phyloP scores from a whole-genome alignment of 2,329 filamentous ascomycete species.

The Fusarium torulosum region DNA sequence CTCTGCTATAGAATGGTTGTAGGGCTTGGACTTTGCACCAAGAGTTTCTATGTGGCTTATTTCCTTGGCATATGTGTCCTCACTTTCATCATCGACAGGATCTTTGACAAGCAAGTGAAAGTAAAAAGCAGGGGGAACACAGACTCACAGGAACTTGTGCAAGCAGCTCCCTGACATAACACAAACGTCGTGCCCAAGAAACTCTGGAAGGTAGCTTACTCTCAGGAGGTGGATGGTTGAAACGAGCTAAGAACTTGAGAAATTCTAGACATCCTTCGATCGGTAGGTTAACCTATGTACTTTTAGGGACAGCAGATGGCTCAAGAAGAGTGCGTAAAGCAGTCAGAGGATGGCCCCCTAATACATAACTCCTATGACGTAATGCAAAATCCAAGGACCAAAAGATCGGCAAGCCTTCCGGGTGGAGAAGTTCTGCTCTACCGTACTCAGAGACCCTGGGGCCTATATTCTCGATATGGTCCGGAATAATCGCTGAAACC shows the following conservation, averaged over 20 bases:
- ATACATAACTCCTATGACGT: background rate
- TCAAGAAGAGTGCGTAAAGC: background rate
- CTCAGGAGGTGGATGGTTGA: background rate
- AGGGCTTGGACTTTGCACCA: background rate
- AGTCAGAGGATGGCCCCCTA: conserved; percentile 8
- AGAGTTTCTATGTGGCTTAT: background rate
- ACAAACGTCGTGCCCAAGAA: background rate
- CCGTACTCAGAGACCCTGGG: background rate
- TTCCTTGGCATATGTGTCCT: background rate
- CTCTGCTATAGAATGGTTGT: conserved; percentile 3
- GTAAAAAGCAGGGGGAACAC: background rate
- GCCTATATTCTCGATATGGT: background rate
- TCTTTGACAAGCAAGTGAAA: background rate
- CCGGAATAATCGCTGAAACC: background rate
- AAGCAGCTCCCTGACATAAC: background rate
- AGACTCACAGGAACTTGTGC: background rate
- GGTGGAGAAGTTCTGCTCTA: background rate
- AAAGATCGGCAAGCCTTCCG: background rate
- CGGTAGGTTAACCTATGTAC: background rate
- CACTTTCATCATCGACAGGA: background rate
- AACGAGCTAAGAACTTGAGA: background rate
- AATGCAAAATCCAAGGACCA: conserved; percentile 6
- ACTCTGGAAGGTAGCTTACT: background rate
- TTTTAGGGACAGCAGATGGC: background rate
- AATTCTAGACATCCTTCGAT: background rate